phyloP scores from a whole-genome alignment of 2,329 filamentous ascomycete genomes.

The Ustilaginoidea virens region DNA sequence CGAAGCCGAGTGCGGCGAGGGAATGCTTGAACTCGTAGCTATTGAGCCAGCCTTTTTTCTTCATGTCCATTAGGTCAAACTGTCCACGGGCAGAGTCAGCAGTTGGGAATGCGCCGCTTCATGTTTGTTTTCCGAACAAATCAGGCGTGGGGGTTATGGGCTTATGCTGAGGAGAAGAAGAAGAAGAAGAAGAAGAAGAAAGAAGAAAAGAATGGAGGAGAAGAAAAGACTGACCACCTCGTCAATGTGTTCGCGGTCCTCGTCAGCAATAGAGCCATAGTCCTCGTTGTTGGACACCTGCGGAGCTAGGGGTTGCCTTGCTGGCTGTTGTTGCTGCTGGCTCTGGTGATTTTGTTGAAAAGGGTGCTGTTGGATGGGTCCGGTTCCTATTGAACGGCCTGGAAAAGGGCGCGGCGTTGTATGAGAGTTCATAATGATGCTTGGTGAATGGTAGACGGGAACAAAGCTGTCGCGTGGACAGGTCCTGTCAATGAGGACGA shows the following conservation, averaged over 20 bases:
- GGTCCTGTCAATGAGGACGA: no score
- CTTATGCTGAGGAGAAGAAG: no score
- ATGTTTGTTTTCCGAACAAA: no score
- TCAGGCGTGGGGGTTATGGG: constrained; percentile 8
- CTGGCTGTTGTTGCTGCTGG: constrained; percentile 9
- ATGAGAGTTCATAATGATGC: constrained; percentile 26
- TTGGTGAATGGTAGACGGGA: no score
- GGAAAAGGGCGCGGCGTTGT: constrained; percentile 22
- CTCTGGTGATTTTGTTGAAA: constrained; percentile 10
- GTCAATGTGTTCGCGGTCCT: constrained; percentile 84
- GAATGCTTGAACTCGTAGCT: constrained; percentile 98
- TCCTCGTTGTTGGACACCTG: constrained; percentile 22
- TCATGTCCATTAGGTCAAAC: constrained; percentile 93
- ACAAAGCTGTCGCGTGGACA: no score
- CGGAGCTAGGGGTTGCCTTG: constrained; percentile 14
- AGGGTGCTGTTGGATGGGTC: constrained; percentile 16
- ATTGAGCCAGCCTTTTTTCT: constrained; percentile 86
- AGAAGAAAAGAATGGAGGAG: neutral
- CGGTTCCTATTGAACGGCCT: constrained; percentile 17
- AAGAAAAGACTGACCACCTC: constrained; percentile 55
- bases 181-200: neutral
- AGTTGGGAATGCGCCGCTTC: neutral
- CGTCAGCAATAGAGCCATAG: constrained; percentile 49
- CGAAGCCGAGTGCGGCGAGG: constrained; percentile 88
- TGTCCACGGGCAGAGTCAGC: constrained; percentile 19